Conservation (phyloP, 1,139 yeast genomes). For the Yamadazyma conglobata region DNA sequence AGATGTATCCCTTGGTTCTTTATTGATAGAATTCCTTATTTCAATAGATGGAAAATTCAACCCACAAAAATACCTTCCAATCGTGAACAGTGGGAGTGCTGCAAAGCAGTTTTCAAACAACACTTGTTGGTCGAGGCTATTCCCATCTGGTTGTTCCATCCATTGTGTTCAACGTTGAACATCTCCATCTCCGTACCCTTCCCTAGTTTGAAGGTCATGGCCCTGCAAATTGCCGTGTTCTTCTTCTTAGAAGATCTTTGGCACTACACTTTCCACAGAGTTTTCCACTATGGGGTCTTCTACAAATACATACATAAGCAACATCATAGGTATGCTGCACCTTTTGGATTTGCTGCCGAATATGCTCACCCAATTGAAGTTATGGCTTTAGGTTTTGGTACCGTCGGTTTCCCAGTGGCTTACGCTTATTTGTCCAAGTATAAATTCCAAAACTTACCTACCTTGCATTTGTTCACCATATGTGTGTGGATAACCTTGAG, state of each 20-base stretch:
- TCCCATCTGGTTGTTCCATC: constrained; percentile 96
- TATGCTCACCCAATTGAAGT: constrained; percentile 96
- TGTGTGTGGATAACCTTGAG: constrained; percentile 85
- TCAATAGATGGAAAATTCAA: constrained; percentile 42
- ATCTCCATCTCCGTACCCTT: constrained; percentile 79
- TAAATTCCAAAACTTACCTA: constrained; percentile 50
- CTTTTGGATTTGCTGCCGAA: constrained; percentile 94
- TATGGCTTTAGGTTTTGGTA: constrained; percentile 84
- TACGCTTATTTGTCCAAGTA: constrained; percentile 36
- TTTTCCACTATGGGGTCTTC: constrained; percentile 78
- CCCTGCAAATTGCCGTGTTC: constrained; percentile 64
- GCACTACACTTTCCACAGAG: constrained; percentile 95
- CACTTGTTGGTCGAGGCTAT: constrained; percentile 90
- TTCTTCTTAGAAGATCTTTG: constrained; percentile 87
- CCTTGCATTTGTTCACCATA: constrained; percentile 80
- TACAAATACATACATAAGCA: constrained; percentile 92
- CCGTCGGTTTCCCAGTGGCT: constrained; percentile 87
- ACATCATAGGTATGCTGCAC: constrained; percentile 96
- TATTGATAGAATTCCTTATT: constrained; percentile 41
- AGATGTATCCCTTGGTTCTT: constrained; percentile 47
- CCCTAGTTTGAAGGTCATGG: constrained; percentile 59
- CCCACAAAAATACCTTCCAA: constrained; percentile 39
- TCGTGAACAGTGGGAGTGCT: constrained; percentile 69
- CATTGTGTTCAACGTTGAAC: constrained; percentile 73
- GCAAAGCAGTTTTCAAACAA: constrained; percentile 75